Evolutionary conservation across 2,329 filamentous ascomycete species (phyloP), one percentile per base, ranked within the genome.

Genomic region (Apiospora malaysiana): DNA sequence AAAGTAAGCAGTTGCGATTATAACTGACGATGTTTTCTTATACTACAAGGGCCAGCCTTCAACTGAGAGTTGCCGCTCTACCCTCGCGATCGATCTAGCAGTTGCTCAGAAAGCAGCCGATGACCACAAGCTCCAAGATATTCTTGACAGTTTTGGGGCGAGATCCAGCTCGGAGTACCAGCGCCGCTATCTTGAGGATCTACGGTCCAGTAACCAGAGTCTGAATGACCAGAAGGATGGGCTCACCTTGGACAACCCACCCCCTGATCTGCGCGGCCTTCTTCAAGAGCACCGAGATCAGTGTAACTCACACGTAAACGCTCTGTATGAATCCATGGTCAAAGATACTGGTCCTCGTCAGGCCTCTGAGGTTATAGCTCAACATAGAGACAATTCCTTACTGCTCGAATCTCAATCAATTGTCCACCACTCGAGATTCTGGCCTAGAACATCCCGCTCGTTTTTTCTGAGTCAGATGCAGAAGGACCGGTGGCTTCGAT

Each of bases 391-490:
- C 9, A 43, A 12, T 43, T 43, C 10, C 42, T 12, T 43, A 43
- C 42, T 43, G 5, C 42, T 12, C 42, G 42, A 43, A 43, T 2
- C 42, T 8, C 42, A 43, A 43, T 8, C 42, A 8, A 43, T 43
- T 43, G 42, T 43, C 42, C 42, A 43, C n/a, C 68, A 21, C 68
- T 10, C 27, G 37, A 63, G 43, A 72, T 74, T 9, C 46, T 66
- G 12, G 78, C 82, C 0, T 75, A 81, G 12, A 10, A 83, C 0
- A 80, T 78, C 0, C 79, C 81, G 0, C 25, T 73, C 0, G 10
- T 79, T 83, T 21, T 77, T 85, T 47, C 74, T 85, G 0, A 76
- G 78, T 37, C 79, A 77, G 9, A 78, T 85, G 0, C 76, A 72
- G 21, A 75, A 71, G 1, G 51, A 71, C 0, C 68, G 73, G 2